These are phyloP conservation scores for Monosporascus sp. DNA, from an alignment of 2,329 filamentous ascomycete species.

Conservation along the genomic window DNA sequence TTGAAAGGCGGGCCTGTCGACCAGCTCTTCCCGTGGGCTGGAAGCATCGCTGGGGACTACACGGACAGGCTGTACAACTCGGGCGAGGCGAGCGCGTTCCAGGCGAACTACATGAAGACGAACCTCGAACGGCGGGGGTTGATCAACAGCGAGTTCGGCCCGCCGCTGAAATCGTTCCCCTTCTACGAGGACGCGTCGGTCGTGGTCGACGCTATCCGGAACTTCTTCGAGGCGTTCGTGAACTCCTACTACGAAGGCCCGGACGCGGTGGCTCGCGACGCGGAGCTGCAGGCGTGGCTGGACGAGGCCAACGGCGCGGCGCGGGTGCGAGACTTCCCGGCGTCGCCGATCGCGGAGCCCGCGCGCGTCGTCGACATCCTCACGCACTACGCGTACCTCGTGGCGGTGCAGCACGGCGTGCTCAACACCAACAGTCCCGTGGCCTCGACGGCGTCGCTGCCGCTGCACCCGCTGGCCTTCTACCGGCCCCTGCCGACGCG, in stretches of 20 bases:
- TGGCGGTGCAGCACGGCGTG: conserved; percentile 33
- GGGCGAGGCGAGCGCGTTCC: conserved; percentile 26
- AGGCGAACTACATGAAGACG: conserved; percentile 33
- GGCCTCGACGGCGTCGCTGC: conserved; percentile 30
- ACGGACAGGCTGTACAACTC: conserved; percentile 23
- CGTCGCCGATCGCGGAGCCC: conserved; percentile 16
- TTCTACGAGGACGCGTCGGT: conserved; percentile 37
- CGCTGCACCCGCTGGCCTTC: conserved; percentile 37
- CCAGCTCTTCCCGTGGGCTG: conserved; percentile 26
- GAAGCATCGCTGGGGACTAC: conserved; percentile 22
- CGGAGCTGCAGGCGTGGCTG: conserved; percentile 40
- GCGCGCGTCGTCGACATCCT: conserved; percentile 34
- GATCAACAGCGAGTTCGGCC: conserved; percentile 29
- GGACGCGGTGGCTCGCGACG: conserved; percentile 27
- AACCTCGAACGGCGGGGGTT: conserved; percentile 36
- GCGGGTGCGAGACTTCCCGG: conserved; percentile 35
- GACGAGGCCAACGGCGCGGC: conserved; percentile 33
- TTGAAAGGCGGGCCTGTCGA: conserved; percentile 25
- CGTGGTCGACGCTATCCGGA: conserved; percentile 30
- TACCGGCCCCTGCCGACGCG: conserved; percentile 31
- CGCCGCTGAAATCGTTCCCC: conserved; percentile 35
- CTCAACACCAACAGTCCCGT: conserved; percentile 38
- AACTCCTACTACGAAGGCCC: conserved; percentile 37
- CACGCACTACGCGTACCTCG: conserved; percentile 34
- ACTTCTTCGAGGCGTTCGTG: conserved; percentile 37